Evolutionary conservation across 1,284 basidiomycete genomes (phyloP), one percentile per base, ranked within the genome.

Genomic region (Phellopilus nigrolimitatus): DNA sequence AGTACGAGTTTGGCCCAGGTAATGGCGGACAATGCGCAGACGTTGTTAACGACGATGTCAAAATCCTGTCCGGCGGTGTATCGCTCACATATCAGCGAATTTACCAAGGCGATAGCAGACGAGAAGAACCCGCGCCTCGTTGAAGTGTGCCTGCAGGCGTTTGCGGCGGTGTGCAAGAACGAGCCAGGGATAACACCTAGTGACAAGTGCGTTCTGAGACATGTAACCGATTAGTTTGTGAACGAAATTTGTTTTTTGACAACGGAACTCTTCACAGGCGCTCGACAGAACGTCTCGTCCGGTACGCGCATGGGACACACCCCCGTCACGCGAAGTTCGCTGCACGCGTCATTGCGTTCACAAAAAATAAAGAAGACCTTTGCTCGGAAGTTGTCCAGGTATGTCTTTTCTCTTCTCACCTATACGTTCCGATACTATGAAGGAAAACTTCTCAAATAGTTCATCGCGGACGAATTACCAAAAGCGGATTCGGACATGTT

Each of bases 251-350:
- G 24, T 42, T 13, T 27, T 21, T 5, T 36, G 7, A n/a, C n/a
- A n/a, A n/a, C n/a, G n/a, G n/a, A n/a, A n/a, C n/a, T 47, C 24
- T 33, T 5, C 21, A 2, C 54, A 84, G 84, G 63, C 76, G 80
- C 17, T 80, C 83, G 0, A 66, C 84, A 7, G 90, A 95, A 31
- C 75, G 84, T 12, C 72, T 88, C 6, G 70, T 70, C 49, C 73
- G 78, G 25, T 78, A 84, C 57, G 86, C 80, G 0, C 64, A 83
- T 28, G 76, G 80, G 8, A 75, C 80, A 1, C 80, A 86, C 28
- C 71, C 73, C 15, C 73, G 79, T 15, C 83, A 89, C 61, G 88
- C 93, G 17, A 98, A 98, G 66, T 95, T 91, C 66, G 91, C 93
- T 0, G 82, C 90, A 1, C 81, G 92, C 21, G 71, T 94, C 42